Evolutionary conservation across 2,329 filamentous ascomycete species (phyloP), one percentile per base, ranked within the genome.

Genomic region (Grosmannia serpens): DNA sequence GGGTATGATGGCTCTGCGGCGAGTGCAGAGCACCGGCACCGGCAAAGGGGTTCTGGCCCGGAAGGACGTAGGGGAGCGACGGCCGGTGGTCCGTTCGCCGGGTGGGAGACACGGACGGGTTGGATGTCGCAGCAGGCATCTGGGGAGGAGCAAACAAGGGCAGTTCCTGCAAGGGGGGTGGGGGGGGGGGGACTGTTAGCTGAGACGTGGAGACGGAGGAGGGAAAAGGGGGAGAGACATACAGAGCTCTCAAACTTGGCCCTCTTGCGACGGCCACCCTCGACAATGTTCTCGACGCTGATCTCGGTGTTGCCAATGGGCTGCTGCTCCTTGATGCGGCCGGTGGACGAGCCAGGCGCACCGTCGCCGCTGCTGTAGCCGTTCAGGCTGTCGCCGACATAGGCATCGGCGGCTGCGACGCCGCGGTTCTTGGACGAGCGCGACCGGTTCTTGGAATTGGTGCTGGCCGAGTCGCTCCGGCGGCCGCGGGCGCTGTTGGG

Each of bases 181-280:
- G 7, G 41, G 17, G 26, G 59, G 61, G 61, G 38, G 1, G 13
- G 7, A 33, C 10, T 1, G 35, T 38, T 38, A 38, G 35, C 35
- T 38, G 35, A 38, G 35, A 17, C 2, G n/a, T n/a, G 22, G 20
- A 24, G 10, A 26, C 31, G 59, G 65, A 64, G n/a, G 38, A 55
- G 15, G 53, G 56, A 24, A 26, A 24, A 24, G 20, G 27, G 41
- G 38, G n/a, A 20, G 13, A 24, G 20, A 80, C 92, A 85, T 87
- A 97, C 92, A 74, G 92, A 96, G 77, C 92, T 97, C 73, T 97
- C 92, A 75, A 87, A 87, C 74, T 96, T 96, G 67, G 92, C 89
- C 69, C 91, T 85, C 78, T 97, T 96, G 70, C 94, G 86, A 72
- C 94, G 87, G 65, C 92, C 91, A 69, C 95, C 94, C 74, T 97